Conservation (phyloP, 345 rosid genomes). For the Boechera stricta region DNA sequence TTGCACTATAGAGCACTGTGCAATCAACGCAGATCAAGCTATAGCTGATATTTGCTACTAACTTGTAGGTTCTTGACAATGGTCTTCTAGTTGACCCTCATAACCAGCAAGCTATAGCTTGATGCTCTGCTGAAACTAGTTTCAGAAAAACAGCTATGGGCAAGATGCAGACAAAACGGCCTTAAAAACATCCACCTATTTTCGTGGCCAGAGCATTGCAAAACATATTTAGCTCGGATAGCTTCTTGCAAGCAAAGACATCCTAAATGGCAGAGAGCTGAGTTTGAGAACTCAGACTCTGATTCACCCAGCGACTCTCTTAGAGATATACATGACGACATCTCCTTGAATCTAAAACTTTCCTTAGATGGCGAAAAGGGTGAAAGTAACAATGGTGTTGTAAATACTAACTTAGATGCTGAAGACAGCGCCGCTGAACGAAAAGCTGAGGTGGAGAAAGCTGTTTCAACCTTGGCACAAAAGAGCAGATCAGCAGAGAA, state of each 20-base stretch:
- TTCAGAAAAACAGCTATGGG: constrained; percentile 78
- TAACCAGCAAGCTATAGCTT: constrained; percentile 66
- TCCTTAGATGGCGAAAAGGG: constrained; percentile 72
- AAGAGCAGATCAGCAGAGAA: constrained; percentile 50
- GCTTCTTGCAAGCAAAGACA: constrained; percentile 72
- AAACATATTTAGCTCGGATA: constrained; percentile 64
- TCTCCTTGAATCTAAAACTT: constrained; percentile 68
- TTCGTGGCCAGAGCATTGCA: constrained; percentile 87
- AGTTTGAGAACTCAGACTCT: constrained; percentile 50
- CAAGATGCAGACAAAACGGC: constrained; percentile 74
- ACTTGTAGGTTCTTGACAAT: constrained; percentile 71
- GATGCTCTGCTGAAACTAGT: constrained; percentile 77
- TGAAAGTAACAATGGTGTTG: constrained; percentile 42
- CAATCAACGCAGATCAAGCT: neutral
- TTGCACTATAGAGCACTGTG: neutral
- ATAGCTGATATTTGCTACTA: constrained; percentile 10
- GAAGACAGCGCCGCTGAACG: constrained; percentile 54
- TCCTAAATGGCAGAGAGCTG: constrained; percentile 72
- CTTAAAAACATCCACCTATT: constrained; percentile 67
- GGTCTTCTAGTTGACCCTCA: constrained; percentile 85
- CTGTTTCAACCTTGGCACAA: constrained; percentile 45
- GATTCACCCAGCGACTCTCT: constrained; percentile 74
- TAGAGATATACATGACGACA: constrained; percentile 72
- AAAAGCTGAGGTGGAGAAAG: constrained; percentile 55
- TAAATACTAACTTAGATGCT: constrained; percentile 46